Evolutionary conservation across 139 green algal species (phyloP), one percentile per base, ranked within the genome.

Genomic region (Yamagishiella unicocca): DNA sequence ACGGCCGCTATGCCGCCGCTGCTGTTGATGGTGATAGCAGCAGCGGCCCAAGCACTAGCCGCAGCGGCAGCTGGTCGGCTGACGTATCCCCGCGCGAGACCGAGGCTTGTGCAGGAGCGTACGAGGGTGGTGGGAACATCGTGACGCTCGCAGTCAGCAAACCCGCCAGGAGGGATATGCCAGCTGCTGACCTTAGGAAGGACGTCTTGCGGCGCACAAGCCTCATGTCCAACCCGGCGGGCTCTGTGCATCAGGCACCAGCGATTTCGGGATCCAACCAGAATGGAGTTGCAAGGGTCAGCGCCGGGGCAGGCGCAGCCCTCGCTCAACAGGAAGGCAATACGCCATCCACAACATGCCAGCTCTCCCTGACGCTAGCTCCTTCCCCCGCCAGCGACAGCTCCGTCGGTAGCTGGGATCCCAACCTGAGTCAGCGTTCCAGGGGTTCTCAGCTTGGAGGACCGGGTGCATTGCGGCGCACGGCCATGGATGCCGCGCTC

Each of bases 391-490:
- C 70, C 42, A 80, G 72, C 45, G 42, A 40, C n/a, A 80, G 72
- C 72, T 80, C 72, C 42, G 72, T 80, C 4, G 72, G 72, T 25
- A 80, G 72, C 40, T 80, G 72, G 72, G 72, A 80, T n/a, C 72
- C 72, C 42, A 46, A 64, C 31, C 43, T 25, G 29, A 22, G 9
- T 6, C 22, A 33, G 19, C 58, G 58, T n/a, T 27, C 58, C 58
- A n/a, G 58, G 19, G 14, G 19, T 9, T 9, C 58, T 6, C 14
- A 33, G 19, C 58, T 27, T 24, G n/a, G 58, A 9, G 14, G 19
- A 67, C 58, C 58, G 22, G 19, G 22, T 6, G 58, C 58, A 67
- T 67, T 27, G 58, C 22, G 58, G 19, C n/a, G 19, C 14, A 9
- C 58, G n/a, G n/a, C n/a, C 22, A 67, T 9, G 14, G 58, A 67